Base-by-base conservation (phyloP, 148 eudicot genomes). In the Fagopyrum esculentum region DNA sequence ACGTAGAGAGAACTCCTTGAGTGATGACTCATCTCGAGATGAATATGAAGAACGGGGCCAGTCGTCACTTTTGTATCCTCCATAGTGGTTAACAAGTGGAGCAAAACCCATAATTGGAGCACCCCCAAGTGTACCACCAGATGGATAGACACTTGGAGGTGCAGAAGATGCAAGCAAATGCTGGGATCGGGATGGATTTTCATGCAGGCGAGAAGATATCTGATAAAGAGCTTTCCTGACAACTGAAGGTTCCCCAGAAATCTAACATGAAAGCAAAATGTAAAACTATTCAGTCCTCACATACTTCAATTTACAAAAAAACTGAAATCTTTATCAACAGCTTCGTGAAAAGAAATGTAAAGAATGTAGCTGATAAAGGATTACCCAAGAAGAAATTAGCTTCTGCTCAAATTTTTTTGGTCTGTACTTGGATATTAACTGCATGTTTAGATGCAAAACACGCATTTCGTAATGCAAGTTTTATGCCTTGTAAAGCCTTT, bases 161-260 rank as follows among this genome's bases (percentile, higher is more conserved):
- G 78, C 84, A 77, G 97, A 83, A 73, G 92, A 92, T 29, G 89
- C 80, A 68, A 95, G 93, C 84, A 89, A 66, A 81, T 89, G 97
- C 82, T 95, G 99, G 72, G 99, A 85, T 50, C 94, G 89, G 15
- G 99, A 92, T 43, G 99, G 99, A 81, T 95, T 92, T 52, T 90
- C 94, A 85, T 89, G 99, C 75, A 95, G 93, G 48, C 99, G 96
- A 73, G 89, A 73, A 50, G 99, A 88, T 75, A 95, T 83, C 81
- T 87, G 85, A 82, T 76, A 85, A 69, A 95, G 88, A 57, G 99
- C 98, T 72, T 87, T 90, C 89, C 84, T 87, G 72, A 95, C 97
- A 57, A 86, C 79, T 30, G 88, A 63, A 30, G 90, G 82, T 82
- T 90, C 97, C 54, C 98, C 99, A 30, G 98, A 87, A 61, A 95